Conservation (phyloP, 345 rosid genomes). For the Syzygium grande region DNA sequence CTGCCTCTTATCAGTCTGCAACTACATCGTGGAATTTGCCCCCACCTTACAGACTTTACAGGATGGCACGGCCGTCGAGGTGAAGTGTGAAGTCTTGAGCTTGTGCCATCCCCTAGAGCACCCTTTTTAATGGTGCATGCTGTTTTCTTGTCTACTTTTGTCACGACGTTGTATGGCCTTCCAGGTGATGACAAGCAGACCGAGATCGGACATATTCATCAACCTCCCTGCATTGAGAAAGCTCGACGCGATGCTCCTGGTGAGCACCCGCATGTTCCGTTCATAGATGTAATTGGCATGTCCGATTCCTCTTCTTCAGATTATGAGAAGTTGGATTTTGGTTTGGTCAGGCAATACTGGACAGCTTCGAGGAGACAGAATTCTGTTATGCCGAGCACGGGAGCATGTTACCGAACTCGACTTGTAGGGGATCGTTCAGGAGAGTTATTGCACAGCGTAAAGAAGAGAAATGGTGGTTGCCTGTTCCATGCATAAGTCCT, state of each 20-base stretch:
- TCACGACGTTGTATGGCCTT: not conserved
- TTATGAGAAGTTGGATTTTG: not conserved
- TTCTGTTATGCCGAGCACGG: conserved; percentile 49
- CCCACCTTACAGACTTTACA: conserved; percentile 49
- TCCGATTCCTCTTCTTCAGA: not conserved
- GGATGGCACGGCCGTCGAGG: conserved; percentile 66
- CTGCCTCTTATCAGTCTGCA: conserved; percentile 77
- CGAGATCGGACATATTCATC: conserved; percentile 39
- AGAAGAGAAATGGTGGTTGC: conserved; percentile 69
- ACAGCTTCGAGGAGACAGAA: conserved; percentile 32
- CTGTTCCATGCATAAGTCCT: conserved; percentile 37
- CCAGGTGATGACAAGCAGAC: conserved; percentile 37
- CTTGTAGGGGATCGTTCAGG: conserved; percentile 1
- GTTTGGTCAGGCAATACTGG: conserved; percentile 23
- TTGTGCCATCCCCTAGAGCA: not conserved
- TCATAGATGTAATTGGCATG: not conserved
- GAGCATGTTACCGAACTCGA: not conserved
- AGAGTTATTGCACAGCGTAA: conserved; percentile 7
- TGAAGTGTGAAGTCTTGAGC: conserved; percentile 26
- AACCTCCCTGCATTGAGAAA: conserved; percentile 57
- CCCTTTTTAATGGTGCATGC: not conserved
- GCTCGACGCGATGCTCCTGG: conserved; percentile 46
- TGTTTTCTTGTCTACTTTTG: not conserved
- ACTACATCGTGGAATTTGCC: conserved; percentile 68
- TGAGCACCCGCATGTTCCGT: not conserved